Base-by-base conservation (phyloP, 495 filamentous ascomycete species). In the Apodospora peruviana region DNA sequence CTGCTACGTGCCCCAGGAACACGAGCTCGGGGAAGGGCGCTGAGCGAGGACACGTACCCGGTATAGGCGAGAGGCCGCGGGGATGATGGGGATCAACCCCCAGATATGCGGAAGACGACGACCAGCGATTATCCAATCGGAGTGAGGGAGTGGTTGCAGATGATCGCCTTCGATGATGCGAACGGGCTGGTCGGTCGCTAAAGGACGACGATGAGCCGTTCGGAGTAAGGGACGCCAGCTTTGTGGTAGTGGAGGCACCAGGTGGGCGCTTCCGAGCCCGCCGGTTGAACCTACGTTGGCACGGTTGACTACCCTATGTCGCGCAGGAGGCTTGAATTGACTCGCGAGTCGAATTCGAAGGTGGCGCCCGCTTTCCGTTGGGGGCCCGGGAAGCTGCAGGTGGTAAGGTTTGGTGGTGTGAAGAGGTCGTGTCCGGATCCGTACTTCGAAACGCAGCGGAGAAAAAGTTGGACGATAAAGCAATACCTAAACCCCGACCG, bases 81-180 rank as follows among this genome's bases (percentile, higher is more conserved):
- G 57, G 58, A 48, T 64, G 60, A 58, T 65, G 66, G 64, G 69
- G 67, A 58, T 64, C 60, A 50, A 65, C 62, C 52, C 63, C 59
- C 53, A 69, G 61, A 49, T 61, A 57, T 40, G 53, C 53, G 53
- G 61, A 57, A 42, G 59, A 24, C 34, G 61, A 52, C 46, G 43
- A 27, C 24, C 42, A 56, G 51, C 57, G 57, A 51, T 59, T 52
- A 48, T 47, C 54, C 66, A 64, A 63, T 64, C 51, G 53, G 56
- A 64, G 56, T 55, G 47, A 45, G 44, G 47, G 45, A 7, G 54
- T 34, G n/a, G 51, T 53, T 24, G 61, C 54, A 16, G 69, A 70
- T 17, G 69, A 72, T 48, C 61, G 69, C 52, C 65, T 63, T 34
- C 70, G 69, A 52, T 67, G 70, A 52, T 74, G 67, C 29, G 62